phyloP scores from a whole-genome alignment of 768 basidiomycete species.

The Termitomyces sp. region DNA sequence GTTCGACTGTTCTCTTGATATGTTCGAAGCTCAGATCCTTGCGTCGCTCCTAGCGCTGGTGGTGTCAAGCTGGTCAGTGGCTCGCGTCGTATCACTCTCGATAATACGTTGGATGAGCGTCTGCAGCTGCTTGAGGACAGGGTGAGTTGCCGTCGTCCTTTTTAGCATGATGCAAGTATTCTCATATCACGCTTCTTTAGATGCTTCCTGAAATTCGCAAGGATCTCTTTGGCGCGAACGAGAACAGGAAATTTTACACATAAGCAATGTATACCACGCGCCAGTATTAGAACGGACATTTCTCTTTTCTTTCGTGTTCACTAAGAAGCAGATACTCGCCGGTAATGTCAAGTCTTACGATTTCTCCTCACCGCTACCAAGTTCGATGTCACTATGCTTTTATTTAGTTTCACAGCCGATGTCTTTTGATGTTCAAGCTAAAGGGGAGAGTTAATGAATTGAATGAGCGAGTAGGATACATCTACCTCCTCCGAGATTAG shows the following conservation, averaged over 20 bases:
- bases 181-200: conserved; percentile 29
- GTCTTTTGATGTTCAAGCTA: neutral
- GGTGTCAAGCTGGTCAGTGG: conserved; percentile 77
- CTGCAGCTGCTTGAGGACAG: conserved; percentile 85
- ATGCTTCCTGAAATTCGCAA: conserved; percentile 94
- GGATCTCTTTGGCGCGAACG: conserved; percentile 85
- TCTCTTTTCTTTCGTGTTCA: neutral
- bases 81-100: conserved; percentile 75
- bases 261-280: conserved; percentile 23
- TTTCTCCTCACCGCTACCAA: neutral
- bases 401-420: neutral
- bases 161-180: neutral
- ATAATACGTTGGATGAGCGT: conserved; percentile 94
- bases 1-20: conserved; percentile 18
- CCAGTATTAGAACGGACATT: conserved; percentile 6
- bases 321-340: neutral
- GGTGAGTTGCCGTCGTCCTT: conserved; percentile 40
- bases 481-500: neutral
- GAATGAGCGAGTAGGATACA: neutral
- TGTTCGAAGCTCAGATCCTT: neutral
- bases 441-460: neutral
- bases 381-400: neutral
- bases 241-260: conserved; percentile 89
- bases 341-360: neutral
- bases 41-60: conserved; percentile 58